A percentile compares a stretch with the other conserved stretches of the same genome.
These are phyloP conservation scores for Sanguinoderma infundibulare DNA, from an alignment of 1,284 basidiomycete genomes.

Conservation along the genomic window DNA sequence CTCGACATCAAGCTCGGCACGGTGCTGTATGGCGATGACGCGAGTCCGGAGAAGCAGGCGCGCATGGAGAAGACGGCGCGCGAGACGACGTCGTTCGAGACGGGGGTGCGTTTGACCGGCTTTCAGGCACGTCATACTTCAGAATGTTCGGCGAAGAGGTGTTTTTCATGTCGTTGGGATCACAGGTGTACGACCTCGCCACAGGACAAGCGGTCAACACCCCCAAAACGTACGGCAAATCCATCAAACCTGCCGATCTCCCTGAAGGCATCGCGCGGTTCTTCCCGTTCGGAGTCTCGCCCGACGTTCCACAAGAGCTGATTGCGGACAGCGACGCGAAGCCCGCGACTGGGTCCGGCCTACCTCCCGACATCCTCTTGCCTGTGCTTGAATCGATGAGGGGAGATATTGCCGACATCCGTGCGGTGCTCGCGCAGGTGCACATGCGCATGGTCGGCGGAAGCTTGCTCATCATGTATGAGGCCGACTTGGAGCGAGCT, in stretches of 20 bases:
- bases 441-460: slow-evolving; percentile 85
- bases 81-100: slow-evolving; percentile 74
- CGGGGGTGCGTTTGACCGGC: slow-evolving; percentile 85
- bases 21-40: slow-evolving; percentile 74
- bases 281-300: slow-evolving; percentile 61
- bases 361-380: slow-evolving; percentile 60
- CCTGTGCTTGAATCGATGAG: slow-evolving; percentile 65
- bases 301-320: slow-evolving; percentile 3
- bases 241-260: slow-evolving; percentile 70
- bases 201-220: slow-evolving; percentile 60
- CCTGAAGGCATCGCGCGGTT: slow-evolving; percentile 77
- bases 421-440: slow-evolving; percentile 52
- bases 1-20: slow-evolving; percentile 94
- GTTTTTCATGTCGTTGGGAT: neutral
- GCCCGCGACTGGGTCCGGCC: slow-evolving; percentile 39
- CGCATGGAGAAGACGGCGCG: slow-evolving; percentile 79
- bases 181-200: slow-evolving; percentile 77
- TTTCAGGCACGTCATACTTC: slow-evolving; percentile 70
- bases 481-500: slow-evolving; percentile 63
- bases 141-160: neutral
- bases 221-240: slow-evolving; percentile 83
- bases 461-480: slow-evolving; percentile 86
- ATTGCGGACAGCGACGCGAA: neutral
- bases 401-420: slow-evolving; percentile 61
- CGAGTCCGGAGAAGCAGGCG: slow-evolving; percentile 76